Conservation (phyloP, 805 yeast species). For the Metschnikowia matae region DNA sequence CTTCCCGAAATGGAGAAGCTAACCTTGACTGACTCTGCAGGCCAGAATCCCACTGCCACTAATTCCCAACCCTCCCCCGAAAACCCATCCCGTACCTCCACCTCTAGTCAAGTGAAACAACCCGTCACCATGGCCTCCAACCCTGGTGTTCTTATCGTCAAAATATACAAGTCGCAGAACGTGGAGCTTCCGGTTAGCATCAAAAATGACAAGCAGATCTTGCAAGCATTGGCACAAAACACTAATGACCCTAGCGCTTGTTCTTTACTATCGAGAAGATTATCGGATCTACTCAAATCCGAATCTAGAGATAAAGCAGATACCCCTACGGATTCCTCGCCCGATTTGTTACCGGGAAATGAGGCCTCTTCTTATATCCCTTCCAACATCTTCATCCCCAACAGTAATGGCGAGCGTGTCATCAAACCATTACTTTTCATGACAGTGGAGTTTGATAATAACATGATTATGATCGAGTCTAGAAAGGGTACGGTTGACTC, state of each 20-base stretch:
- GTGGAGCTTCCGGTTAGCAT: slow-evolving; percentile 68
- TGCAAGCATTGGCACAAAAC: slow-evolving; percentile 63
- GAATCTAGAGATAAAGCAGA: slow-evolving; percentile 7
- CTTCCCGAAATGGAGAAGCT: slow-evolving; percentile 3
- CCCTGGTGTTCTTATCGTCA: slow-evolving; percentile 76
- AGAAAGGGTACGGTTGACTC: slow-evolving; percentile 71
- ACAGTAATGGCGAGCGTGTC: slow-evolving; percentile 38
- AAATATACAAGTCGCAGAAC: slow-evolving; percentile 66
- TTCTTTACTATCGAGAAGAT: slow-evolving; percentile 10
- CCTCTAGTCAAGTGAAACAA: not conserved
- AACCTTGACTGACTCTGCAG: not conserved
- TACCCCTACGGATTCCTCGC: slow-evolving; percentile 10
- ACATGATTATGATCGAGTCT: slow-evolving; percentile 85
- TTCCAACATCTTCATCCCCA: slow-evolving; percentile 49
- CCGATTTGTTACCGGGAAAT: slow-evolving; percentile 27
- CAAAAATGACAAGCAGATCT: slow-evolving; percentile 57
- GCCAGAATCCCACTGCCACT: not conserved
- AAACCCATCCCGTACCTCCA: not conserved
- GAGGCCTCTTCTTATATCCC: slow-evolving; percentile 44
- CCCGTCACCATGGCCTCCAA: slow-evolving; percentile 18
- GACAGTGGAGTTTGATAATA: slow-evolving; percentile 92
- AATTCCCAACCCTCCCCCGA: not conserved
- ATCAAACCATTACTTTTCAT: slow-evolving; percentile 72
- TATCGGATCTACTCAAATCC: slow-evolving; percentile 9
- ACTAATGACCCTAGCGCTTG: slow-evolving; percentile 27